Percentiles rank a stretch among this genome's conserved stretches.
Evolutionary conservation across 257 asterid species (phyloP).

Genomic region (Primulina huaijiensis): DNA sequence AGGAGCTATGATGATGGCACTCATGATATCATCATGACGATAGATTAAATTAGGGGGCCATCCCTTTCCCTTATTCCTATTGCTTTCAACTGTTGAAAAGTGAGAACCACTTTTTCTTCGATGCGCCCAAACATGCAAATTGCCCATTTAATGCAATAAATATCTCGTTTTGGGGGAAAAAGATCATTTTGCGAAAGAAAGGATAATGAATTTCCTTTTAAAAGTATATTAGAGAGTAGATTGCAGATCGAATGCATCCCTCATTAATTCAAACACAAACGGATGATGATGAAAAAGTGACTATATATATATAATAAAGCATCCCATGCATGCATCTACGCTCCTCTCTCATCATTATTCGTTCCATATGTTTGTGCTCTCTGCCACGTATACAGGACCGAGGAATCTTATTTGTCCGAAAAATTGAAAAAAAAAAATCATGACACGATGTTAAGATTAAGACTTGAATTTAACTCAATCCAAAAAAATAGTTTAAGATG

Average conservation of each 20-base stretch:
- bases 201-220: neutral
- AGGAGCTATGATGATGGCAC: conserved; percentile 42
- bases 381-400: neutral
- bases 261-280: neutral
- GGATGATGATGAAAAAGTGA: neutral
- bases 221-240: neutral
- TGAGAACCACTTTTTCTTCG: conserved; percentile 26
- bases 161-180: neutral
- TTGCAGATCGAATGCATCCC: neutral
- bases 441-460: no score
- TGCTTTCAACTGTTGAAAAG: conserved; percentile 27
- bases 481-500: no score
- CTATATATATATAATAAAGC: neutral
- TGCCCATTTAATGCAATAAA: neutral
- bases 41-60: conserved; percentile 19
- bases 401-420: no score
- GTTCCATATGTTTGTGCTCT: neutral
- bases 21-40: conserved; percentile 71
- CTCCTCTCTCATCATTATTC: neutral
- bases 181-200: no score
- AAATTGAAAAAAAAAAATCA: no score
- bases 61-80: conserved; percentile 20
- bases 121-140: neutral
- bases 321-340: neutral
- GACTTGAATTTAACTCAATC: no score